A percentile compares a stretch with the other conserved stretches of the same genome.
Evolutionary conservation across 495 filamentous ascomycete genomes (phyloP).

Genomic region (Xylaria nigripes): DNA sequence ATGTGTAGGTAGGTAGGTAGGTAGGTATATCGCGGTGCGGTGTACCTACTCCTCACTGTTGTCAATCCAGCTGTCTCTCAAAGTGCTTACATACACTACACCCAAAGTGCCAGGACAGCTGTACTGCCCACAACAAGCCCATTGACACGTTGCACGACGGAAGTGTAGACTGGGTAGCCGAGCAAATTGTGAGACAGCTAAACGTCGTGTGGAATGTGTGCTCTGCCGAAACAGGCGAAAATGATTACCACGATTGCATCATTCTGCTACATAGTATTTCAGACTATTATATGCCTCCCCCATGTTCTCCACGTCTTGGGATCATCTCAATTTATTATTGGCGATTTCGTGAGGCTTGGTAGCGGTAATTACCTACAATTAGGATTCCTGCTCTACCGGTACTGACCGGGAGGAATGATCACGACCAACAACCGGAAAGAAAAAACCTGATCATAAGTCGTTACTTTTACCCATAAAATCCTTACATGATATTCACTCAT

Average conservation of each 20-base stretch:
- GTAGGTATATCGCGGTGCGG: neutral
- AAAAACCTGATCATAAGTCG: too few relatives aligned
- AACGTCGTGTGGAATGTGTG: slow-evolving; percentile 15
- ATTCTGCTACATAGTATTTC: slow-evolving; percentile 12
- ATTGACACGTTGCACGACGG: slow-evolving; percentile 11
- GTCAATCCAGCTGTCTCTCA: neutral
- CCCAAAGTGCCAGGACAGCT: neutral
- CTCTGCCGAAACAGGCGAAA: slow-evolving; percentile 24
- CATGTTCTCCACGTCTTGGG: neutral
- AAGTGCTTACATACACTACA: neutral
- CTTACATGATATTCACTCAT: too few relatives aligned
- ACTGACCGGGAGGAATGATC: slow-evolving; percentile 15
- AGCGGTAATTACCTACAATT: slow-evolving; percentile 9
- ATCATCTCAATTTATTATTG: slow-evolving; percentile 1
- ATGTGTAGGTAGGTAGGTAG: neutral
- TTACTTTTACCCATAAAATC: too few relatives aligned
- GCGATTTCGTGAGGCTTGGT: slow-evolving; percentile 14
- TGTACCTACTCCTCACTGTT: neutral
- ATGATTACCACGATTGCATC: slow-evolving; percentile 27
- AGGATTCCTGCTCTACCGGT: neutral
- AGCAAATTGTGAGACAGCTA: slow-evolving; percentile 16
- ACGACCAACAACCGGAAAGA: slow-evolving; percentile 22
- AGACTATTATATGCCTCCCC: slow-evolving; percentile 7
- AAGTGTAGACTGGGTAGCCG: slow-evolving; percentile 4
- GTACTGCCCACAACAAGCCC: slow-evolving; percentile 1